These are phyloP conservation scores for Diutina sp. DNA, from an alignment of 1,139 yeast genomes.

Conservation along the genomic window DNA sequence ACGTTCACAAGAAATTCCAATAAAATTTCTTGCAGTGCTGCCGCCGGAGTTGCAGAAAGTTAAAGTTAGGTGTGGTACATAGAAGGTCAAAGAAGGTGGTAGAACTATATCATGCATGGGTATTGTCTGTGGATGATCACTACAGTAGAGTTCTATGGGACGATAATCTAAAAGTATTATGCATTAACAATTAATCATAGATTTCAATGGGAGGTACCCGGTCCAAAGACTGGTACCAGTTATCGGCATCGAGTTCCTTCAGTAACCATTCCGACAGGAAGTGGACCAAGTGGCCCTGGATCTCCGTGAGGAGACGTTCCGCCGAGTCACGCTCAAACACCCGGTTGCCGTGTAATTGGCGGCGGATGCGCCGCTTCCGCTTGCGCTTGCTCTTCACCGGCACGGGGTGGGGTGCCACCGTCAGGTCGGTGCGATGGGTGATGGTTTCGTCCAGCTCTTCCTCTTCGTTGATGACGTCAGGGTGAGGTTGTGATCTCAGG, in stretches of 20 bases:
- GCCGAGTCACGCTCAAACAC: conserved; percentile 71
- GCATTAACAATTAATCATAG: conserved; percentile 40
- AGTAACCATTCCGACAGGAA: conserved; percentile 90
- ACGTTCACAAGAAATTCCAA: too few relatives aligned
- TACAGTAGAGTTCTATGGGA: too few relatives aligned
- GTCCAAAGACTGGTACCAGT: conserved; percentile 93
- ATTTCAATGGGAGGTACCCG: conserved; percentile 93
- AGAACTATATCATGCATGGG: too few relatives aligned
- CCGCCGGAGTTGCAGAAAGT: too few relatives aligned
- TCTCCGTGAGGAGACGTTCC: conserved; percentile 52
- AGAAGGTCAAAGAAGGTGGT: too few relatives aligned
- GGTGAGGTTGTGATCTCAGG: not conserved
- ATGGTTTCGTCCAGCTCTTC: conserved; percentile 4
- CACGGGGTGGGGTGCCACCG: not conserved
- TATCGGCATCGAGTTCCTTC: conserved; percentile 76
- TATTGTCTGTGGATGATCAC: too few relatives aligned
- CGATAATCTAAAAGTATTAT: not conserved
- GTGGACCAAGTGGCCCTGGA: conserved; percentile 81
- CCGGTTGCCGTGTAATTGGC: conserved; percentile 28
- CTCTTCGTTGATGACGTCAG: conserved; percentile 4
- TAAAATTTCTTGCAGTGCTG: too few relatives aligned
- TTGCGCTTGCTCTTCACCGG: not conserved
- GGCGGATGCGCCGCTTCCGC: not conserved
- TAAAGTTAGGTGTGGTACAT: too few relatives aligned
- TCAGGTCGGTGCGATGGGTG: conserved; percentile 3